A percentile compares a stretch with the other conserved stretches of the same genome.
Evolutionary conservation across 1,139 yeast genomes (phyloP).

Genomic region (Suhomyces guaymorum): DNA sequence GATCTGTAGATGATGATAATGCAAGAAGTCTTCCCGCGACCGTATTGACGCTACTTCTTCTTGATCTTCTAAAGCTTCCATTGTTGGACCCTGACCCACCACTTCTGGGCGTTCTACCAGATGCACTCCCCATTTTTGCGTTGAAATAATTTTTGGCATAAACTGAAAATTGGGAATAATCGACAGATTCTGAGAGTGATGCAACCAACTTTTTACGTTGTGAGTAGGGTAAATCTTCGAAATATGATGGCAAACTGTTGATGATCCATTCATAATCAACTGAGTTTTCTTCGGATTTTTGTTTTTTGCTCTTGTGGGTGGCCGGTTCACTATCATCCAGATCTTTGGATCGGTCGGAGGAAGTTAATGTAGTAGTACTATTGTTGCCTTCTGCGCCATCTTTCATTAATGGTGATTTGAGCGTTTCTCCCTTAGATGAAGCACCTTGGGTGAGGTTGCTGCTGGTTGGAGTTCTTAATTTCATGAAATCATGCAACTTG

Average conservation of each 20-base stretch:
- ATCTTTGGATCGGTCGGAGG: slow-evolving; percentile 9
- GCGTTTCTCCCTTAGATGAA: slow-evolving; percentile 6
- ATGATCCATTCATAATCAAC: slow-evolving; percentile 40
- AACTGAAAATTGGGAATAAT: slow-evolving; percentile 48
- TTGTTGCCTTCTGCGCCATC: slow-evolving; percentile 1
- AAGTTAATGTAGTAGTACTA: slow-evolving; percentile 12
- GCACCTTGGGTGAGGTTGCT: slow-evolving; percentile 5
- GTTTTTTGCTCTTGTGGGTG: slow-evolving; percentile 23
- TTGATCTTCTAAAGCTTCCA: slow-evolving; percentile 33
- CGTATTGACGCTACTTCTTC: slow-evolving; percentile 39
- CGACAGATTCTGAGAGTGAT: slow-evolving; percentile 57
- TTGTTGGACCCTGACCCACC: slow-evolving; percentile 22
- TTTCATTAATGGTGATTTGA: slow-evolving; percentile 1
- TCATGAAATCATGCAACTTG: slow-evolving; percentile 31
- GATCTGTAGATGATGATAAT: slow-evolving; percentile 40
- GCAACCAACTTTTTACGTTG: slow-evolving; percentile 61
- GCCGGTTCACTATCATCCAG: slow-evolving; percentile 7
- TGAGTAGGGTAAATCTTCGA: slow-evolving; percentile 65
- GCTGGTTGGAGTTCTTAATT: slow-evolving; percentile 23
- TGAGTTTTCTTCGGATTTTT: slow-evolving; percentile 25
- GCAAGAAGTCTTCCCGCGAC: slow-evolving; percentile 47
- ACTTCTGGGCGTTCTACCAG: slow-evolving; percentile 24
- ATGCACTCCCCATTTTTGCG: slow-evolving; percentile 18
- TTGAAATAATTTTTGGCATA: slow-evolving; percentile 39
- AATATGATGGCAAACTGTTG: slow-evolving; percentile 57